phyloP scores from a whole-genome alignment of 2,329 filamentous ascomycete species.

The Hypoxylon sp. region DNA sequence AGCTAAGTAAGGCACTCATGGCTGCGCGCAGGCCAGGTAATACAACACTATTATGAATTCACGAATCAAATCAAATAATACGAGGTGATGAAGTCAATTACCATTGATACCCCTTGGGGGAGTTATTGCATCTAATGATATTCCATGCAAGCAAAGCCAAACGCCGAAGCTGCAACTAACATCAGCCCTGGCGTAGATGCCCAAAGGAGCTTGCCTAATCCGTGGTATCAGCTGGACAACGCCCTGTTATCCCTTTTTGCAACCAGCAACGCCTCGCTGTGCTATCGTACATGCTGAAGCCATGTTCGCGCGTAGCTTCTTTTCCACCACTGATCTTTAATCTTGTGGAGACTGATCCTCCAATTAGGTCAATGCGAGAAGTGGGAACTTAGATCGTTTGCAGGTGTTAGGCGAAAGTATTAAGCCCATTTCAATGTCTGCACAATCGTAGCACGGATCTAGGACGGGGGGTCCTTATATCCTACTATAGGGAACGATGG shows the following conservation, averaged over 20 bases:
- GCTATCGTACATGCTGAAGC: slow-evolving; percentile 11
- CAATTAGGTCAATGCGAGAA: background rate
- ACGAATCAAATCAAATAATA: background rate
- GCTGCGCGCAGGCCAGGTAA: background rate
- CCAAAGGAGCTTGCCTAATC: slow-evolving; percentile 1
- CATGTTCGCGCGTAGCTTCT: background rate
- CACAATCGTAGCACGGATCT: background rate
- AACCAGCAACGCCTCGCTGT: slow-evolving; percentile 21
- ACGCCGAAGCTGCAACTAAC: slow-evolving; percentile 6
- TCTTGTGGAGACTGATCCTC: background rate
- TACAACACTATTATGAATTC: background rate
- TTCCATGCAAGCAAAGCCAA: background rate
- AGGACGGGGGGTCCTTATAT: slow-evolving; percentile 3
- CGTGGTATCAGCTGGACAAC: slow-evolving; percentile 17
- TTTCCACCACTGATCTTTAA: background rate
- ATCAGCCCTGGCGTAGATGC: background rate
- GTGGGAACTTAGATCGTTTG: background rate
- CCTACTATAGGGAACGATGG: slow-evolving; percentile 70
- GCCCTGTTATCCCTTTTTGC: slow-evolving; percentile 2
- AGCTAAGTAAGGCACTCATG: no score
- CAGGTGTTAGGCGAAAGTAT: background rate
- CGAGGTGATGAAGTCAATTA: background rate
- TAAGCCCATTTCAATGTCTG: background rate
- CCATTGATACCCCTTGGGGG: background rate
- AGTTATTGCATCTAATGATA: background rate